These are phyloP conservation scores for Termitomyces sp. DNA, from an alignment of 768 basidiomycete genomes.

Conservation along the genomic window DNA sequence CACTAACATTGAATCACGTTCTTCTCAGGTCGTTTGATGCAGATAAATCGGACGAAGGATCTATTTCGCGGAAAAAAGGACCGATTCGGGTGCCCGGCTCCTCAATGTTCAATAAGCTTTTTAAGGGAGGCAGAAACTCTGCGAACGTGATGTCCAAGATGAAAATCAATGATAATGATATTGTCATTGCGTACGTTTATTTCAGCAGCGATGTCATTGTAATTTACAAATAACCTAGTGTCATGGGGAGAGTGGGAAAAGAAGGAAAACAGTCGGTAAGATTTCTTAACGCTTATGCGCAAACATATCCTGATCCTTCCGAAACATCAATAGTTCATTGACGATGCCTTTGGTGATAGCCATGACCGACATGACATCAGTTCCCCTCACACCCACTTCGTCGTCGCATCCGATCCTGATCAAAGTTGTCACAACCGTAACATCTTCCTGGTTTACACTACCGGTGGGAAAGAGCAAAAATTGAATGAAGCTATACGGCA, in stretches of 20 bases:
- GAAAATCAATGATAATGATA: not conserved
- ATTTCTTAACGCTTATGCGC: not conserved
- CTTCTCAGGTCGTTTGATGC: not conserved
- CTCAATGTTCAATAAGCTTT: slow-evolving; percentile 1
- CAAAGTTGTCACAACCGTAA: slow-evolving; percentile 1
- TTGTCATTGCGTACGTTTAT: slow-evolving; percentile 8
- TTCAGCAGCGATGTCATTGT: not conserved
- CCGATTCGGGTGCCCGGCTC: not conserved
- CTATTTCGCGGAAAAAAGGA: not conserved
- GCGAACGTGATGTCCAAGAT: not conserved
- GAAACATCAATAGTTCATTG: slow-evolving; percentile 3
- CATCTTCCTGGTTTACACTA: slow-evolving; percentile 7
- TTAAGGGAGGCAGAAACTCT: not conserved
- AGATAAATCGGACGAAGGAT: not conserved
- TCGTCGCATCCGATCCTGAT: slow-evolving; percentile 3
- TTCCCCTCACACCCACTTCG: slow-evolving; percentile 4
- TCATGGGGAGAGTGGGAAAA: slow-evolving; percentile 6
- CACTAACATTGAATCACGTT: not conserved
- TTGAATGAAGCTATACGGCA: slow-evolving; percentile 4
- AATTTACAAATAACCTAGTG: not conserved
- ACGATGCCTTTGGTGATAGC: slow-evolving; percentile 1
- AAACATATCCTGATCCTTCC: not conserved
- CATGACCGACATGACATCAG: not conserved
- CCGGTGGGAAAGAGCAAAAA: slow-evolving; percentile 5
- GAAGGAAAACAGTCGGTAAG: slow-evolving; percentile 9